Evolutionary conservation across 345 rosid genomes (phyloP).

Genomic region (Camelina hispida): DNA sequence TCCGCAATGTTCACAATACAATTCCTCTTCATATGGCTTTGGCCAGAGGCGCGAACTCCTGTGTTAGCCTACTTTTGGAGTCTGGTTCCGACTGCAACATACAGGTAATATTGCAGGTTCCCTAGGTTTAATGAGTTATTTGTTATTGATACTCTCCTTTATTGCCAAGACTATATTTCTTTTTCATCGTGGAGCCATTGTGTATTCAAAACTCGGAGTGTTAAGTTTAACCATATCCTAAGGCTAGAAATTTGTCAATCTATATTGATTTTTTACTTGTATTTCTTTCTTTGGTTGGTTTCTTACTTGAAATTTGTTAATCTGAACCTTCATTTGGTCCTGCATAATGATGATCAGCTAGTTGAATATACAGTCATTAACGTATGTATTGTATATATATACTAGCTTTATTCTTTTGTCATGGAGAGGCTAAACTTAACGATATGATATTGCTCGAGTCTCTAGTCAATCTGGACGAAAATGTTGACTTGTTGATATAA

Average conservation of each 20-base stretch:
- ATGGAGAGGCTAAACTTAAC: slow-evolving; percentile 5
- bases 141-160: slow-evolving; percentile 14
- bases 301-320: slow-evolving; percentile 2
- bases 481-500: slow-evolving; percentile 8
- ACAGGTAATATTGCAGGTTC: slow-evolving; percentile 61
- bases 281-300: background rate
- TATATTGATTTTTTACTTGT: background rate
- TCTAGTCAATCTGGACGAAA: slow-evolving; percentile 11
- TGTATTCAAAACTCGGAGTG: background rate
- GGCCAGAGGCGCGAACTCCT: slow-evolving; percentile 88
- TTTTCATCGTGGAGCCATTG: background rate
- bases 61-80: slow-evolving; percentile 85
- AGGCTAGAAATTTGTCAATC: slow-evolving; percentile 9
- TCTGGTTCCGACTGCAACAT: slow-evolving; percentile 88
- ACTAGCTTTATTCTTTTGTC: slow-evolving; percentile 4
- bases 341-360: slow-evolving; percentile 1
- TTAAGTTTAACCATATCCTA: slow-evolving; percentile 10
- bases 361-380: slow-evolving; percentile 1
- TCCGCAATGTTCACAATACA: slow-evolving; percentile 80
- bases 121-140: slow-evolving; percentile 11
- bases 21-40: slow-evolving; percentile 95
- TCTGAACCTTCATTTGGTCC: slow-evolving; percentile 10
- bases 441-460: background rate
- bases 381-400: background rate
- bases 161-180: slow-evolving; percentile 7